phyloP scores from a whole-genome alignment of 768 basidiomycete species.

The Hydnomerulius pinastri region DNA sequence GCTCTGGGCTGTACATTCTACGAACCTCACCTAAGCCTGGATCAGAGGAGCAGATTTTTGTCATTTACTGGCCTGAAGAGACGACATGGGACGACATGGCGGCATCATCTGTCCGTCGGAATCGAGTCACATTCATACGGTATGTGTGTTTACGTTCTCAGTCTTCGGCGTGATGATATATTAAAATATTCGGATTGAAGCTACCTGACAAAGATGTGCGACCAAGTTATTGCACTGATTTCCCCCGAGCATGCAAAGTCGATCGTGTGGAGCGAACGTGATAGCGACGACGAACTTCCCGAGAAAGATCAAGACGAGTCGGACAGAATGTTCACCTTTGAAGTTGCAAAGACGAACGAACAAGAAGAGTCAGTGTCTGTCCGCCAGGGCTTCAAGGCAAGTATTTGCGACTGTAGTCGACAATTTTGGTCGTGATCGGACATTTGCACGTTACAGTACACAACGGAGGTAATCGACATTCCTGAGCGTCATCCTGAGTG shows the following conservation, averaged over 20 bases:
- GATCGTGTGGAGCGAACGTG: conserved; percentile 42
- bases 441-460: not conserved
- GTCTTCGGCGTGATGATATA: too few species aligned
- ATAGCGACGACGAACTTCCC: conserved; percentile 12
- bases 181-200: conserved; percentile 34
- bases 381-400: conserved; percentile 43
- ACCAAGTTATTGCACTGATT: conserved; percentile 50
- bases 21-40: conserved; percentile 53
- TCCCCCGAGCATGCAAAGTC: conserved; percentile 42
- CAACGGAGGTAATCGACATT: conserved; percentile 10
- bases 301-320: conserved; percentile 35
- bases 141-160: not conserved
- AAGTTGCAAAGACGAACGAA: conserved; percentile 50
- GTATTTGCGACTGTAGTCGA: not conserved
- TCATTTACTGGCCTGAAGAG: conserved; percentile 59
- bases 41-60: conserved; percentile 34
- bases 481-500: conserved; percentile 10
- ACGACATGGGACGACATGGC: conserved; percentile 53
- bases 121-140: conserved; percentile 31
- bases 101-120: conserved; percentile 41
- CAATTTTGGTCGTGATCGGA: not conserved
- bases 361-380: conserved; percentile 46
- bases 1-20: conserved; percentile 50
- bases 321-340: conserved; percentile 49
- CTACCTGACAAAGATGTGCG: conserved; percentile 55